phyloP scores from a whole-genome alignment of 345 rosid genomes.

The Pseudoturritis turrita region DNA sequence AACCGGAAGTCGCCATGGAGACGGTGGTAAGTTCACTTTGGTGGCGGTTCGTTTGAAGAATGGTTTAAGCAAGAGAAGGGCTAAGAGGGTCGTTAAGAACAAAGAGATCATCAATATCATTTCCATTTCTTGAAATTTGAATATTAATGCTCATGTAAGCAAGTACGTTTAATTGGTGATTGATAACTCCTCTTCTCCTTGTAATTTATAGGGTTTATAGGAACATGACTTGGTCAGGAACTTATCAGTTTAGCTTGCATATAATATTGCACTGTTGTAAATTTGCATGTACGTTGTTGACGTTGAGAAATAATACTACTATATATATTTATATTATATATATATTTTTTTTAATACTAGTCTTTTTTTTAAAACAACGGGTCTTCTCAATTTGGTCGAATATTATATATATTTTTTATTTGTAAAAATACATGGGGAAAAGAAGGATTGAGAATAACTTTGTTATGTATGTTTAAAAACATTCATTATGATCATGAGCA shows the following conservation, averaged over 20 bases:
- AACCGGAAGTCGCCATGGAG: conserved; percentile 47
- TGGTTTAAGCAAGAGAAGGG: conserved; percentile 5
- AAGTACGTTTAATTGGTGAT: background rate
- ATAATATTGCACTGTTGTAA: background rate
- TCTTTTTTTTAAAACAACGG: too few relatives aligned
- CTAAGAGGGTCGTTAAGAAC: background rate
- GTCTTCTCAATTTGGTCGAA: too few relatives aligned
- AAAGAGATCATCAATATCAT: background rate
- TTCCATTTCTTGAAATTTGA: background rate
- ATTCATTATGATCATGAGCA: too few relatives aligned
- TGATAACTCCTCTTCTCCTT: background rate
- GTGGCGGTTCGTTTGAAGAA: background rate
- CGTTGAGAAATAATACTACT: background rate
- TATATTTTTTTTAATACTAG: too few relatives aligned
- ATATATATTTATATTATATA: background rate
- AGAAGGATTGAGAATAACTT: too few relatives aligned
- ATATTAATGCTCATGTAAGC: background rate
- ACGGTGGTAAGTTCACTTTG: conserved; percentile 24
- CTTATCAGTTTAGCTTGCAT: background rate
- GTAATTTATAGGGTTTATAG: background rate
- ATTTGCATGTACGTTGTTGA: background rate
- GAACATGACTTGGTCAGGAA: background rate
- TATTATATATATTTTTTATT: too few relatives aligned
- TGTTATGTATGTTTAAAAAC: too few relatives aligned
- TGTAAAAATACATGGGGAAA: too few relatives aligned